Conservation (phyloP, 208 protist genomes). For the Leishmania tropica region DNA sequence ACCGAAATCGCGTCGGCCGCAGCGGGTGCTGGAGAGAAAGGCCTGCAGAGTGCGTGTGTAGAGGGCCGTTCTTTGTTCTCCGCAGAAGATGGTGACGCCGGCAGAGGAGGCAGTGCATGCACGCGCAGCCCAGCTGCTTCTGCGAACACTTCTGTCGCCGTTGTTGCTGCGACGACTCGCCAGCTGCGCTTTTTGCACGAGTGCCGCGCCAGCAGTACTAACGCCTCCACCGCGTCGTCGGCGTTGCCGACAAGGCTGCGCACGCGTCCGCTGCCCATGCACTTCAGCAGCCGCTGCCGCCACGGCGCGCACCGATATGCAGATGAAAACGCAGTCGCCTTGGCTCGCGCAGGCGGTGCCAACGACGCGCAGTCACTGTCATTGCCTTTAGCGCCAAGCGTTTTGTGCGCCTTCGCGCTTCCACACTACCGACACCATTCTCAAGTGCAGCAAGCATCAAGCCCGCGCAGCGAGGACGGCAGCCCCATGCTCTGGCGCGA, state of each 20-base stretch:
- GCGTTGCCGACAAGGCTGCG: background rate
- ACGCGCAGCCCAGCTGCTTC: background rate
- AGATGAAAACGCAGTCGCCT: background rate
- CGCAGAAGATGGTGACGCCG: background rate
- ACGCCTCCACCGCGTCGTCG: background rate
- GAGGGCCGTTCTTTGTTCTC: background rate
- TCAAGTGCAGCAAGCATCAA: background rate
- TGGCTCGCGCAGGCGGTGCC: background rate
- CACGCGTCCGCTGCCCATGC: background rate
- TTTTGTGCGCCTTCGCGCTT: background rate
- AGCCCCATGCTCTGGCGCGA: background rate
- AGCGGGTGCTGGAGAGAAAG: background rate
- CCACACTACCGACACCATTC: background rate
- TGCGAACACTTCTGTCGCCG: background rate
- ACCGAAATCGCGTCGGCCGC: background rate
- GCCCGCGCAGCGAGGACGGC: background rate
- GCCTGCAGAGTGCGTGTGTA: background rate
- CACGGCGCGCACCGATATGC: background rate
- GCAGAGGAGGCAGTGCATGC: background rate
- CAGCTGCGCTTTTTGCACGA: background rate
- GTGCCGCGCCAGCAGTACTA: background rate
- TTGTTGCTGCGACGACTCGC: background rate
- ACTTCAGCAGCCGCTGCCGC: background rate
- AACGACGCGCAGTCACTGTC: background rate
- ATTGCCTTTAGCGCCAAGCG: background rate